Evolutionary conservation across 768 basidiomycete genomes (phyloP).

Genomic region (Sarcomyxa edulis): DNA sequence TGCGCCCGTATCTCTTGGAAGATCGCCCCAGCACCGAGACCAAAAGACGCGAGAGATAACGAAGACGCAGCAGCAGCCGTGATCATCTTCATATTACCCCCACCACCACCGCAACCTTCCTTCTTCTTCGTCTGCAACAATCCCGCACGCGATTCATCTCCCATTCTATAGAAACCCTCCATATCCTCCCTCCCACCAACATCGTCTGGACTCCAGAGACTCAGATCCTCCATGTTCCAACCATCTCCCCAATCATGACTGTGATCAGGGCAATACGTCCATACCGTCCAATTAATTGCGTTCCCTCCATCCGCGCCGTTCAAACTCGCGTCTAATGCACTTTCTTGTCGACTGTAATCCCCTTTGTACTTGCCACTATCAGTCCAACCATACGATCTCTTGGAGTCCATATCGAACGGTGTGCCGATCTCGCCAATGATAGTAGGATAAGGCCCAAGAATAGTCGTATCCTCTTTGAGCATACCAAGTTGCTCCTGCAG

Average conservation of each 20-base stretch:
- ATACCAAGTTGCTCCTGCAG: conserved; percentile 80
- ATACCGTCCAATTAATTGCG: conserved; percentile 73
- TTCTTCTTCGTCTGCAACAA: conserved; percentile 29
- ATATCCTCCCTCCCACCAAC: conserved; percentile 20
- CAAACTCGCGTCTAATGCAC: conserved; percentile 81
- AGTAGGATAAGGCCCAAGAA: conserved; percentile 73
- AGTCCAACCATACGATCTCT: conserved; percentile 77
- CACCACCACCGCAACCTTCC: conserved; percentile 10
- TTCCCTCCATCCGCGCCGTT: conserved; percentile 77
- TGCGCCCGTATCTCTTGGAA: conserved; percentile 11
- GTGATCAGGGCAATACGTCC: conserved; percentile 85
- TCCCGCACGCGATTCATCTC: conserved; percentile 29
- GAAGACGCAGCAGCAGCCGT: conserved; percentile 22
- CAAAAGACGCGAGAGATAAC: conserved; percentile 30
- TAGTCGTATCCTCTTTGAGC: conserved; percentile 66
- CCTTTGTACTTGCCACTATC: conserved; percentile 63
- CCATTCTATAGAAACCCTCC: conserved; percentile 18
- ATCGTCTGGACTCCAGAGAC: conserved; percentile 82
- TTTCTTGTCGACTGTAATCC: conserved; percentile 73
- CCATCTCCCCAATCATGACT: conserved; percentile 89
- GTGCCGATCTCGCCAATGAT: conserved; percentile 95
- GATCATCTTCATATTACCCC: conserved; percentile 8
- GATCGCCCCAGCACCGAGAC: conserved; percentile 12
- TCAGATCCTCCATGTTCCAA: conserved; percentile 96
- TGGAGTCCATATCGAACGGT: conserved; percentile 91